phyloP scores from a whole-genome alignment of 768 basidiomycete species.

The Kwoniella shandongensis region DNA sequence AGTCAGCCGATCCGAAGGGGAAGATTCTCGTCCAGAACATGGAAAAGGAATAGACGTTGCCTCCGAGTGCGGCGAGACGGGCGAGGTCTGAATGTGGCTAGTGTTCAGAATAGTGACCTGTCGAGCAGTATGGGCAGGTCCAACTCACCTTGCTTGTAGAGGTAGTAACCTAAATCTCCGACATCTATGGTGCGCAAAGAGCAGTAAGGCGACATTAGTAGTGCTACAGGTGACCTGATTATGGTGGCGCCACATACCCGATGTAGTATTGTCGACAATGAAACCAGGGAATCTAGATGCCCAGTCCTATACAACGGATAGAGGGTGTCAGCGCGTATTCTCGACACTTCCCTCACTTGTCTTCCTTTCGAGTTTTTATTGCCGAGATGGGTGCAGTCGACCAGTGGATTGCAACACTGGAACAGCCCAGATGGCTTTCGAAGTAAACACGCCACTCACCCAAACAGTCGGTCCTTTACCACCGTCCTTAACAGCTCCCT shows the following conservation, averaged over 20 bases:
- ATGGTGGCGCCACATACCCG: constrained; percentile 18
- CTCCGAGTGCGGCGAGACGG: constrained; percentile 59
- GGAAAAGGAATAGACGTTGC: constrained; percentile 61
- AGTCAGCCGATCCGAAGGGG: constrained; percentile 59
- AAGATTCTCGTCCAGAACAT: constrained; percentile 61
- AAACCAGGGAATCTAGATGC: constrained; percentile 18
- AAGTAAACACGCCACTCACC: constrained; percentile 55
- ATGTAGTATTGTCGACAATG: constrained; percentile 25
- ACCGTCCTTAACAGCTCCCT: constrained; percentile 55
- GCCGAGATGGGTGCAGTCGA: too few relatives aligned
- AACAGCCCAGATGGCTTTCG: too few relatives aligned
- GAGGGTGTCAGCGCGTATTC: neutral
- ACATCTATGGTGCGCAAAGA: constrained; percentile 11
- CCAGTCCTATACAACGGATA: constrained; percentile 19
- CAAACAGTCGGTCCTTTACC: constrained; percentile 49
- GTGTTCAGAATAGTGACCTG: neutral
- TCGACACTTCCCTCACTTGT: neutral
- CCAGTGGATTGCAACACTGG: too few relatives aligned
- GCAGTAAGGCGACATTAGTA: neutral
- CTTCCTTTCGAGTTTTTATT: too few relatives aligned
- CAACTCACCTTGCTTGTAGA: constrained; percentile 60
- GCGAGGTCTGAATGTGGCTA: constrained; percentile 27
- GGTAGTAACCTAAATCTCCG: constrained; percentile 60
- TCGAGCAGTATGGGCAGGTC: neutral
- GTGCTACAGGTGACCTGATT: too few relatives aligned